Evolutionary conservation across 306 rosid genomes (phyloP), one percentile per base, ranked within the genome.

Genomic region (Corylus avellana): DNA sequence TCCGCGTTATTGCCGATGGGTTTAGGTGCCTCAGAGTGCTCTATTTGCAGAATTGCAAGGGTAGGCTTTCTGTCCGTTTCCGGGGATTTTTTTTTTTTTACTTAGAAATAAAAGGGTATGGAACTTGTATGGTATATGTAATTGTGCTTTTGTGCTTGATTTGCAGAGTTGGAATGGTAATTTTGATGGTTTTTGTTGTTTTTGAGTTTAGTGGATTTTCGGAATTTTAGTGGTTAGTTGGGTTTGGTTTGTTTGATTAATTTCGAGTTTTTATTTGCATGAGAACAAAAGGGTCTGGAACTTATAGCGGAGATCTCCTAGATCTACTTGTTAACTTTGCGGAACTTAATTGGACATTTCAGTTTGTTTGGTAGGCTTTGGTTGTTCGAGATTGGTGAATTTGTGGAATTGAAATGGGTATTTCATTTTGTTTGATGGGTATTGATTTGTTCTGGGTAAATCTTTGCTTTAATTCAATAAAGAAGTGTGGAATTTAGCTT

Each of bases 41-140:
- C 73, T 82, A 78, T 83, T 82, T 95, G 78, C 94, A 87, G 12
- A 91, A 92, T 47, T 95, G 99, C 72, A 93, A 86, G 89, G 94
- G 99, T 92, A 37, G 71, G n/a, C 13, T 11, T 39, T 18, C 53
- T 10, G 4, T 49, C 1, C 16, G 53, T 7, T 9, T 49, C 53
- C 14, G 53, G 53, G 53, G 12, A 48, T 9, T 22, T 3, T 25
- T 27, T 59, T 32, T 32, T 32, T 32, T 32, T 59, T 59, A 20
- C 32, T 4, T 16, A 59, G 14, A 25, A 3, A n/a, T 4, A 49
- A 12, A 49, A 12, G 53, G 53, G 12, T 11, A 49, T 49, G 11
- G 37, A 25, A 25, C 66, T 59, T 9, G 25, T 20, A 10, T 59
- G 13, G 12, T 9, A 22, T 25, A 9, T 59, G 6, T 59, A 11